phyloP scores from a whole-genome alignment of 2,329 filamentous ascomycete species.

The Zymoseptoria ardabiliae region DNA sequence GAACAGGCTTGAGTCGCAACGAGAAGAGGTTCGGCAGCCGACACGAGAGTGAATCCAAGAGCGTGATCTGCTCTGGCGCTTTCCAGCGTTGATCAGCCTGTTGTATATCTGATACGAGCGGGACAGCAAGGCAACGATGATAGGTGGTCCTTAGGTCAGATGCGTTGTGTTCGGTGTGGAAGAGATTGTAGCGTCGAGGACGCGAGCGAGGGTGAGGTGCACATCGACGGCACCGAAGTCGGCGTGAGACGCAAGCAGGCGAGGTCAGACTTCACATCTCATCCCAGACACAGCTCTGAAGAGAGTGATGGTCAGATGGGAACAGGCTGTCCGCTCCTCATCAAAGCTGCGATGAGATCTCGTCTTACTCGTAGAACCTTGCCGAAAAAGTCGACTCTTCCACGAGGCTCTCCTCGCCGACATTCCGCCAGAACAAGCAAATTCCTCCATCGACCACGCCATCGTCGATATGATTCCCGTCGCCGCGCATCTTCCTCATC shows the following conservation, averaged over 20 bases:
- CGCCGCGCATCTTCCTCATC: too few species aligned
- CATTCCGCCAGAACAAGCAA: background rate
- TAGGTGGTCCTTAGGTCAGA: too few species aligned
- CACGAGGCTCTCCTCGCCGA: background rate
- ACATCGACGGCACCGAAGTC: background rate
- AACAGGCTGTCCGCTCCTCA: background rate
- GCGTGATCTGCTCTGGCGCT: background rate
- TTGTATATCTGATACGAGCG: too few species aligned
- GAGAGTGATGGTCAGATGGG: too few species aligned
- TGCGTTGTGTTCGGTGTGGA: background rate
- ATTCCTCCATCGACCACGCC: background rate
- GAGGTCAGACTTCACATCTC: background rate
- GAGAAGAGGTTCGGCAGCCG: background rate
- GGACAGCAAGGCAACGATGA: background rate
- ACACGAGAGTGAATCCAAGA: background rate
- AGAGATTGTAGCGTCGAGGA: background rate
- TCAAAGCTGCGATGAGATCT: background rate
- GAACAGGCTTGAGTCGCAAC: background rate
- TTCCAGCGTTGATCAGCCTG: too few species aligned
- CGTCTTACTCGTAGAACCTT: background rate
- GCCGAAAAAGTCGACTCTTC: background rate
- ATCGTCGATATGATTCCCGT: background rate
- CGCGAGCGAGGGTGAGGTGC: background rate
- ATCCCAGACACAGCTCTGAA: background rate
- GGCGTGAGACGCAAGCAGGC: background rate